These are phyloP conservation scores for Globisporangium splendens DNA, from an alignment of 352 stramenopile genomes.

Conservation along the genomic window DNA sequence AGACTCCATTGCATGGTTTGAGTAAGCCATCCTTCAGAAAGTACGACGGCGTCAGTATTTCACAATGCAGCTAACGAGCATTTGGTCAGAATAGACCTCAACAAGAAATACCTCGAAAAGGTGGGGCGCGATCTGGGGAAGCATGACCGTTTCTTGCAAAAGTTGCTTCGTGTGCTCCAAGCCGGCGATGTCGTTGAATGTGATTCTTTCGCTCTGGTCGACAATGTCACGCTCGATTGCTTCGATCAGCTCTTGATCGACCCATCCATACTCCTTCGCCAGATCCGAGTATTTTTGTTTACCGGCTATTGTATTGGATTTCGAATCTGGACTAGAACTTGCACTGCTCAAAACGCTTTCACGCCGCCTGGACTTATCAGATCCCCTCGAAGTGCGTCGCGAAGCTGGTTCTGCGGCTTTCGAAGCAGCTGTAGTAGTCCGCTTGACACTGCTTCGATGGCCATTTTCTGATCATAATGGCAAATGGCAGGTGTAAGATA, in stretches of 20 bases:
- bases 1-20: slow-evolving; percentile 77
- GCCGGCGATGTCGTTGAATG: slow-evolving; percentile 74
- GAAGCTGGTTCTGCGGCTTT: slow-evolving; percentile 4
- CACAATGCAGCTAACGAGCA: not conserved
- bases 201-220: slow-evolving; percentile 60
- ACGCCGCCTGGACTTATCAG: slow-evolving; percentile 12
- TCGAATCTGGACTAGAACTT: slow-evolving; percentile 5
- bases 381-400: slow-evolving; percentile 8
- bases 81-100: not conserved
- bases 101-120: slow-evolving; percentile 34
- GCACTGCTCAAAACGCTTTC: slow-evolving; percentile 14
- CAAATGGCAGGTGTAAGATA: too few relatives aligned
- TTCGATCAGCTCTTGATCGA: slow-evolving; percentile 80
- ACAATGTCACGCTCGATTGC: slow-evolving; percentile 85
- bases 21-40: slow-evolving; percentile 55
- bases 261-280: slow-evolving; percentile 69
- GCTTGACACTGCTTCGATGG: slow-evolving; percentile 15
- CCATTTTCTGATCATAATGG: slow-evolving; percentile 5
- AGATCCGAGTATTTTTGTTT: slow-evolving; percentile 81
- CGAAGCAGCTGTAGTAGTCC: slow-evolving; percentile 5
- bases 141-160: slow-evolving; percentile 81
- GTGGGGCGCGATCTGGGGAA: slow-evolving; percentile 79
- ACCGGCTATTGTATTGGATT: slow-evolving; percentile 7
- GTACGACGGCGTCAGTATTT: not conserved
- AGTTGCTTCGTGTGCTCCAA: slow-evolving; percentile 80